Evolutionary conservation across 352 stramenopile genomes (phyloP).

Genomic region (Globisporangium recalcitrans): DNA sequence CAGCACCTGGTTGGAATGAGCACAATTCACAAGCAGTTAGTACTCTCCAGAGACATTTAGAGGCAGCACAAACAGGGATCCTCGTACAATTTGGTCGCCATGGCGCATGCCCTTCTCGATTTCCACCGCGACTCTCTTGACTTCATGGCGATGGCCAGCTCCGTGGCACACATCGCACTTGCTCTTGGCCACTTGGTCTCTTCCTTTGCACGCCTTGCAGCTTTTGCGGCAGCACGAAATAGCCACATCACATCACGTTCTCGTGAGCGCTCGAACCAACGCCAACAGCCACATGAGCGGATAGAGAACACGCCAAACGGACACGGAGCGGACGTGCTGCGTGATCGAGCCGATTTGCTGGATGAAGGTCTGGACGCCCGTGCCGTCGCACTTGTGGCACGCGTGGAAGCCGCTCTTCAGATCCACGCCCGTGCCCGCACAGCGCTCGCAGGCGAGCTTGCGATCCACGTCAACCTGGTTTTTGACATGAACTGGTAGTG

Average conservation of each 20-base stretch:
- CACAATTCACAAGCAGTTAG: too few relatives aligned
- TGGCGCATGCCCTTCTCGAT: constrained; percentile 31
- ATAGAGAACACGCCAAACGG: background rate
- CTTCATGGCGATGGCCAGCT: constrained; percentile 21
- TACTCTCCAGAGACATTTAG: background rate
- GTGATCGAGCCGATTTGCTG: constrained; percentile 37
- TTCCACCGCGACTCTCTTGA: constrained; percentile 18
- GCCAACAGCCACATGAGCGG: background rate
- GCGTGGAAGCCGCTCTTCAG: constrained; percentile 28
- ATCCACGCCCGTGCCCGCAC: constrained; percentile 32
- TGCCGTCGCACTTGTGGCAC: constrained; percentile 36
- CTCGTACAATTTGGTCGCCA: constrained; percentile 30
- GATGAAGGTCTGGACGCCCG: constrained; percentile 26
- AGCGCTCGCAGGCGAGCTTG: constrained; percentile 35
- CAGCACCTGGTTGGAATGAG: constrained; percentile 11
- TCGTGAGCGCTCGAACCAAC: background rate
- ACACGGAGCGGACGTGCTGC: constrained; percentile 31
- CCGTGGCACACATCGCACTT: constrained; percentile 31
- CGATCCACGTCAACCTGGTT: constrained; percentile 22
- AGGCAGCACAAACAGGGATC: too few relatives aligned
- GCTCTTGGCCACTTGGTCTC: constrained; percentile 31
- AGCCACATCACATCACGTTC: background rate
- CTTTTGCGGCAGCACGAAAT: constrained; percentile 5
- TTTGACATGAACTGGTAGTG: background rate
- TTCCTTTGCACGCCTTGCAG: constrained; percentile 34